Base-by-base conservation (phyloP, 2,329 filamentous ascomycete species). In the Penicillium aurantiogriseum region DNA sequence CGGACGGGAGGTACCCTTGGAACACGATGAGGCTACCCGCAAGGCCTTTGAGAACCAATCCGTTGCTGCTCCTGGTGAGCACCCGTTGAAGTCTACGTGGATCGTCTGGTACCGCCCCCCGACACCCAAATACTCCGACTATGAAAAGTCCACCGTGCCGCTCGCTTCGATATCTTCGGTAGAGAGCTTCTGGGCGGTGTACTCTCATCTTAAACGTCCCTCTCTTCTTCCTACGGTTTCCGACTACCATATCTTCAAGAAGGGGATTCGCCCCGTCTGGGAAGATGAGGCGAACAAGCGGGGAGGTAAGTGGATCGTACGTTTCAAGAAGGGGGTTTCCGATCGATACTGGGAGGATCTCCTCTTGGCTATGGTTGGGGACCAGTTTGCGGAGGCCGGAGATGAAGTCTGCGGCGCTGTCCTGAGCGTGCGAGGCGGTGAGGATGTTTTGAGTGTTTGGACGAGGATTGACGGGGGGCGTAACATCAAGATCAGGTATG, bases 371-470 rank as follows among this genome's bases (percentile, higher is more conserved):
- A 89, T 97, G 67, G 86, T 97, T 57, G 94, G 94, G 43, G 92
- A 97, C 70, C 92, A 97, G 73, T 97, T 99, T 72, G 85, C 86
- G 51, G 94, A 97, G 71, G 92, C 92, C 38, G 86, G 88, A 50
- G 93, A 97, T 67, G 93, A 99, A 74, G 89, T 99, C 42, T 99
- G 93, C 71, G 94, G 94, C 59, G 91, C 90, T 54, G 94, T 99
- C 31, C 83, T 99, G 43, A 97, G 92, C 73, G 90, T 99, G 62
- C 85, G 94, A 61, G 96, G 92, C 70, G 93, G 92, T 43, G 94
- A 99, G 78, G 94, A 99, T 72, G 95, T 97, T 61, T 83, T 99
- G 75, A 97, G 92, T 78, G 92, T 99, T 72, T 99, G 94, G 94
- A 96, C 92, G 54, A 90, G 92, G 75, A 94, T 91, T 68, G 91